phyloP scores from a whole-genome alignment of 176 grass and related monocot genomes.

The Triticum urartu region DNA sequence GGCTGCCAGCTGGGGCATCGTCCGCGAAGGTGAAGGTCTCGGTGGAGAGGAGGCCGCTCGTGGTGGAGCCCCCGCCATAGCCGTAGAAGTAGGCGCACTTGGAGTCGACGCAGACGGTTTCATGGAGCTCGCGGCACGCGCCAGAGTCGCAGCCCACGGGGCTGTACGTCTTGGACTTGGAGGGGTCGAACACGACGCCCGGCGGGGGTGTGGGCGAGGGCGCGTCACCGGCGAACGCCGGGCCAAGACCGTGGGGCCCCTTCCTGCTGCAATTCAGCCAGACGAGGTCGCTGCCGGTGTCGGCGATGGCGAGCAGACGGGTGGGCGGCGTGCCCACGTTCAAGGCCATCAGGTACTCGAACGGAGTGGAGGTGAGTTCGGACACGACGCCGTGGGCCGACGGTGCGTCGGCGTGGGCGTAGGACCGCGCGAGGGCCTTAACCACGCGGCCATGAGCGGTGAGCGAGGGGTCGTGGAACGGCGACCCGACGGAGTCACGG shows the following conservation, averaged over 20 bases:
- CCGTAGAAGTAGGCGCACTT: no score
- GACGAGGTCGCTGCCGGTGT: background rate
- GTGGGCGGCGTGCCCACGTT: background rate
- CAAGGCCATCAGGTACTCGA: background rate
- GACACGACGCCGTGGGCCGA: background rate
- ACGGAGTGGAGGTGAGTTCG: background rate
- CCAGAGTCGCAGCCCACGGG: background rate
- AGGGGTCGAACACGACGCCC: background rate
- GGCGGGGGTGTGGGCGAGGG: background rate
- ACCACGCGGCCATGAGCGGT: background rate
- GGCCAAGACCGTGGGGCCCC: background rate
- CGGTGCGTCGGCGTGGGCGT: no score
- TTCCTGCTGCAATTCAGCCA: background rate
- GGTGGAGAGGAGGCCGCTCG: no score
- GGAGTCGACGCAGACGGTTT: no score
- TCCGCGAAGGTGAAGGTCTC: no score
- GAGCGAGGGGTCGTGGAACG: background rate
- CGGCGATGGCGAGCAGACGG: background rate
- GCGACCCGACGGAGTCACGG: background rate
- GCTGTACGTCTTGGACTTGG: background rate
- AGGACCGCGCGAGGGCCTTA: background rate
- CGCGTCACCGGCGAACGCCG: background rate
- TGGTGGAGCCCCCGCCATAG: no score
- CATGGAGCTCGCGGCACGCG: background rate
- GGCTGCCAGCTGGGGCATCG: no score